Evolutionary conservation across 108 stramenopile species (phyloP).

Genomic region (Nitzschia sp.): DNA sequence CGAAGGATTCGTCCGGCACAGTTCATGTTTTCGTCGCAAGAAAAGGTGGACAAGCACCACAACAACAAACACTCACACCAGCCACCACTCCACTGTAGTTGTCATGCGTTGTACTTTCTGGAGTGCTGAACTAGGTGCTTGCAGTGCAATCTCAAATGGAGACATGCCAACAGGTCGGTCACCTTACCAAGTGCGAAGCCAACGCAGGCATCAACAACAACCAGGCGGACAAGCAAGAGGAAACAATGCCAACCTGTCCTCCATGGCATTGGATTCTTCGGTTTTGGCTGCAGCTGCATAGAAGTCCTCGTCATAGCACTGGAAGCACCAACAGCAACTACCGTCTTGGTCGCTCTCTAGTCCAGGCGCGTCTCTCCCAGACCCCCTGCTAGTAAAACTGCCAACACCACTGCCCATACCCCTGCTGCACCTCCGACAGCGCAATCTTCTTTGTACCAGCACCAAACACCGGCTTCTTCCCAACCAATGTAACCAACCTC

Average conservation of each 20-base stretch:
- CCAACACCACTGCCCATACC: no score
- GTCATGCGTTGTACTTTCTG: constrained; percentile 51
- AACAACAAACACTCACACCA: constrained; percentile 24
- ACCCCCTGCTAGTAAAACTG: neutral
- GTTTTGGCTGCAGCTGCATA: neutral
- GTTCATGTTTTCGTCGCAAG: neutral
- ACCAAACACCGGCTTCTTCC: no score
- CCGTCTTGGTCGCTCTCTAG: constrained; percentile 26
- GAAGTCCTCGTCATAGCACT: constrained; percentile 5
- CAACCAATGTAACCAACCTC: no score
- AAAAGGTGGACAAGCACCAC: constrained; percentile 18
- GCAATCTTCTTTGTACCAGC: no score
- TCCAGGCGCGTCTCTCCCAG: constrained; percentile 34
- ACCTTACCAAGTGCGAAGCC: constrained; percentile 37
- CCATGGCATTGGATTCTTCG: neutral
- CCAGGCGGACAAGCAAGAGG: constrained; percentile 31
- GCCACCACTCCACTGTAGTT: constrained; percentile 37
- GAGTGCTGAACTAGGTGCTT: no score
- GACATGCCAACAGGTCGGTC: constrained; percentile 28
- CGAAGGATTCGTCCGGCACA: no score
- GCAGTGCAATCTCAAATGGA: neutral
- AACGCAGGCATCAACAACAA: constrained; percentile 22
- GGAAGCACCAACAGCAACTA: constrained; percentile 4
- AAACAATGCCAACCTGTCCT: neutral
- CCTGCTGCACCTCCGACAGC: no score